Base-by-base conservation (phyloP, 345 rosid species). In the Dovyalis caffra region DNA sequence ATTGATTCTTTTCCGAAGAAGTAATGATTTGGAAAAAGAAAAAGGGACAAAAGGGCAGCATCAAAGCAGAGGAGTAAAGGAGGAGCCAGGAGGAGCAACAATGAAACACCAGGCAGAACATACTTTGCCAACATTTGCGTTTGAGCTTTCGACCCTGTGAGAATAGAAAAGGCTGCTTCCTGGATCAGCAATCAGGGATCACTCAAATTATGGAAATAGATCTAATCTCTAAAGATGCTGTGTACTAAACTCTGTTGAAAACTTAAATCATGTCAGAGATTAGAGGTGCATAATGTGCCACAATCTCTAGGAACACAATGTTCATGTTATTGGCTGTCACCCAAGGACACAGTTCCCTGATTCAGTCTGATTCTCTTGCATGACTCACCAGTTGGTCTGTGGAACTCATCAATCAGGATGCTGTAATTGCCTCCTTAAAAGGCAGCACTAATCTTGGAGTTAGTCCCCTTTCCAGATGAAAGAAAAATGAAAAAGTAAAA, bases 401-500 rank as follows among this genome's bases (percentile, higher is more conserved):
- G 61, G 72, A 75, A 57, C 85, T 78, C 74, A 68, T 29, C 60
- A 16, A 73, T 70, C 66, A 69, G 65, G 37, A 28, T 63, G 31
- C 26, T 66, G 74, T 8, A 76, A 77, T 76, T 45, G 79, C 76
- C 74, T 74, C 57, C 49, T 66, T 38, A 58, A 74, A 74, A 68
- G 62, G 74, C 53, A 73, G 79, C 66, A 33, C 75, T 72, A 69
- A 16, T 74, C 82, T 82, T 79, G 80, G 68, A 80, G 66, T 69
- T 61, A 72, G 61, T 51, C 76, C 86, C 78, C 75, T 80, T 68
- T 69, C 58, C 72, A 77, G 77, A 82, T 64, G 64, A 60, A 60
- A 64, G 75, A 71, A 66, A 76, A 71, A 64, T 26, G 26, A 66
- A 51, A 61, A 66, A 8, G n/a, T n/a, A n/a, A 77, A 71, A 51